Base-by-base conservation (phyloP, 768 basidiomycete genomes). In the Ramaria sp. region DNA sequence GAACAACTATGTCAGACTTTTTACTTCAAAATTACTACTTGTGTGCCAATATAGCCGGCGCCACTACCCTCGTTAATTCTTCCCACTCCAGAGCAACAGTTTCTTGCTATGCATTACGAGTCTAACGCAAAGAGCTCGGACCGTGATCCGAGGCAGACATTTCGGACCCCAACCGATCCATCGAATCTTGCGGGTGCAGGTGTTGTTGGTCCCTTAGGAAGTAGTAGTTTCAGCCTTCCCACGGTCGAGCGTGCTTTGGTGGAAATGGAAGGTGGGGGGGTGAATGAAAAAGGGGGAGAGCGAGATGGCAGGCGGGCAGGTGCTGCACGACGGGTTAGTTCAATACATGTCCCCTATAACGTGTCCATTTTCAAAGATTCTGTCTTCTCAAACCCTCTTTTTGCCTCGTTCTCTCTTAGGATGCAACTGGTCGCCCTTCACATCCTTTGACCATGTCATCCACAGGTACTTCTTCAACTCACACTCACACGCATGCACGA, bases 161-260 rank as follows among this genome's bases (percentile, higher is more conserved):
- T 96, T 78, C 78, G 87, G 54, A 86, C 86, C 56, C 84, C 84
- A 0, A 70, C 77, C 42, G 86, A 88, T 53, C 30, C 48, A 13
- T 49, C 52, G 6, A 57, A 47, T 41, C 69, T 75, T 24, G 66
- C 77, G 6, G 73, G 74, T 16, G 78, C 83, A 1, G 91, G 94
- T 25, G 81, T 96, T 45, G 95, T 99, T 10, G 95, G 95, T 1
- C 95, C 95, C 0, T 78, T 99, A 69, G 88, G 87, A 52, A 87
- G 83, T 65, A 86, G 83, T 60, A 88, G 83, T 56, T 85, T 94
- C 70, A 86, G 70, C 63, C 71, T 97, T 48, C 93, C 94, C 1
- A 84, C 75, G 54, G 95, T 97, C 36, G 92, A 93, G 66, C 82
- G 82, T 50, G 92, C 88, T 1, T 75, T 96, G 55, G 78, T 76